Percentiles rank a stretch among this genome's conserved stretches.
phyloP scores from a whole-genome alignment of 2,329 filamentous ascomycete species.

The Blumeria hordei region DNA sequence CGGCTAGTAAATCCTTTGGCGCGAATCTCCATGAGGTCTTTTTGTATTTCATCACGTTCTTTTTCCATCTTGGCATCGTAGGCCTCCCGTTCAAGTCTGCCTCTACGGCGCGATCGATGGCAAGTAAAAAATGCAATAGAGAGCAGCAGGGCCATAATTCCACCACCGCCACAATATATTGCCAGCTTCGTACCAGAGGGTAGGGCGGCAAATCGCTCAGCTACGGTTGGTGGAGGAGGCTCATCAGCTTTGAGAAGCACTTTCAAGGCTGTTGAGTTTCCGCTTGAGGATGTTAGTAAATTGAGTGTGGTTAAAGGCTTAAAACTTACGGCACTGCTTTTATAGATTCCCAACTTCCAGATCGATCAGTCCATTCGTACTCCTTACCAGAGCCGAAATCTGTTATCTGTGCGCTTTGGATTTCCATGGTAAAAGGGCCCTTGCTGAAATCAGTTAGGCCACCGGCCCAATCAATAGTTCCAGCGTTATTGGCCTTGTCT shows the following conservation, averaged over 20 bases:
- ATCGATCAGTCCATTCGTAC: conserved; percentile 38
- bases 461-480: conserved; percentile 45
- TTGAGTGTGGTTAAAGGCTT: neutral
- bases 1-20: conserved; percentile 7
- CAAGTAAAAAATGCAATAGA: conserved; percentile 25
- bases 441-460: conserved; percentile 39
- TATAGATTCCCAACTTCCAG: conserved; percentile 40
- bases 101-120: conserved; percentile 27
- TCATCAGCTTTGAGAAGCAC: conserved; percentile 15
- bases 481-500: conserved; percentile 26
- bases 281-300: conserved; percentile 17
- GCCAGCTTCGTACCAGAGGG: conserved; percentile 25
- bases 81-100: conserved; percentile 24
- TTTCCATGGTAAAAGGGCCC: conserved; percentile 50
- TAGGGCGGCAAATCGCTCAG: conserved; percentile 30
- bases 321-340: conserved; percentile 26
- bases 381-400: conserved; percentile 33
- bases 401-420: conserved; percentile 33
- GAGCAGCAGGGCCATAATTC: conserved; percentile 20
- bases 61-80: conserved; percentile 13
- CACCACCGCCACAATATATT: conserved; percentile 25
- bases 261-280: conserved; percentile 30
- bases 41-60: conserved; percentile 11
- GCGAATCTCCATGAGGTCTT: conserved; percentile 12
- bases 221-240: conserved; percentile 18